Base-by-base conservation (phyloP, 805 yeast genomes). In the Candida montana region DNA sequence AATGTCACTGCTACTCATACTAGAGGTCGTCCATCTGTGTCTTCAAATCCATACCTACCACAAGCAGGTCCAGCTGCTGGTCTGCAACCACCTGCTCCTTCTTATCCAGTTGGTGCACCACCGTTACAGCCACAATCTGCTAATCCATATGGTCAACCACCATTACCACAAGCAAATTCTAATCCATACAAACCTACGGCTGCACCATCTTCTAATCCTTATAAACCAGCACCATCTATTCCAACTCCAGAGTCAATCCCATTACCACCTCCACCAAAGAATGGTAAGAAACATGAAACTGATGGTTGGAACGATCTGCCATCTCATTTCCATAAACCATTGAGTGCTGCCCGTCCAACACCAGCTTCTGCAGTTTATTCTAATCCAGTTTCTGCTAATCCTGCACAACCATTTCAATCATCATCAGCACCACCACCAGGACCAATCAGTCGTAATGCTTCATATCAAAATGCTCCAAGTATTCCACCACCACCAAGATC, bases 271-370 rank as follows among this genome's bases (percentile, higher is more conserved):
- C 61, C 58, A 32, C 61, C 57, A 20, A 51, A 49, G 51, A 50
- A 45, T n/a, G 37, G 39, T 9, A 48, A 45, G 31, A 72, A 69
- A 42, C 62, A 61, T 40, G 76, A 76, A 33, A 74, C 74, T 30
- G 85, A 80, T 30, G 87, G 86, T 4, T 81, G 88, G 87, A 81
- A 80, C 52, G 86, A 80, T 54, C 63, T 81, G 46, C 87, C 88
- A 37, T 69, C 75, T 10, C 63, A 70, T 9, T 72, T 72, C 62
- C 71, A 71, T 35, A 55, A 53, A 20, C 30, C 40, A 6, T 50
- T 46, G 32, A 49, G 52, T 26, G 24, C 63, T 23, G 61, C 71
- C 9, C 72, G 73, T 39, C 65, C 72, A 30, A 65, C 72, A 24
- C 71, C 75, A 17, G 68, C 78, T 15, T 64, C 75, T 7, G 64